These are phyloP conservation scores for Teratosphaeria zuluensis DNA, from an alignment of 2,329 filamentous ascomycete genomes.

Conservation along the genomic window DNA sequence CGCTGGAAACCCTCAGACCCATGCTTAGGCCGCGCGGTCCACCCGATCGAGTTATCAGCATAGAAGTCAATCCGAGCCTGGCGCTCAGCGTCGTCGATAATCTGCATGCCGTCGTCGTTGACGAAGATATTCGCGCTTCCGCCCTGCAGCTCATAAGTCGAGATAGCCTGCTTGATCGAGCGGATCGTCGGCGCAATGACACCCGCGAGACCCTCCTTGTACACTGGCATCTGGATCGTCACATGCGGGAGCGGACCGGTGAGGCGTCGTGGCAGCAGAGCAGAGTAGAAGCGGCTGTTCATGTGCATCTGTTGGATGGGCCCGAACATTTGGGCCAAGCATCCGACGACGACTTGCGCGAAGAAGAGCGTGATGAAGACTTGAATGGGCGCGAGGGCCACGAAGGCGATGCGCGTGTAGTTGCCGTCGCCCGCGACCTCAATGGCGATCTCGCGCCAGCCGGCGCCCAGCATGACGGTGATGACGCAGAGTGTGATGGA, in stretches of 20 bases:
- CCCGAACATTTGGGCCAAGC: conserved; percentile 64
- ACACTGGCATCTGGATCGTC: conserved; percentile 73
- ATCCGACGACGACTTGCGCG: conserved; percentile 66
- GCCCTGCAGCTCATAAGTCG: conserved; percentile 66
- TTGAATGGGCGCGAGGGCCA: conserved; percentile 59
- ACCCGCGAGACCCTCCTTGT: conserved; percentile 68
- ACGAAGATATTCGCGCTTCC: conserved; percentile 71
- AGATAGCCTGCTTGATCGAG: conserved; percentile 68
- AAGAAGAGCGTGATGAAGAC: conserved; percentile 79
- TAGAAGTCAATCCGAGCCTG: conserved; percentile 39
- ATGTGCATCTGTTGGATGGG: conserved; percentile 58
- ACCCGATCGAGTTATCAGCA: conserved; percentile 41
- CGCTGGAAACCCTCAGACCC: conserved; percentile 43
- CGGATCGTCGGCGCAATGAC: conserved; percentile 71
- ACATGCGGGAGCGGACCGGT: conserved; percentile 56
- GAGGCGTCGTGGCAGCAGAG: conserved; percentile 55
- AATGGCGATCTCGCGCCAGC: conserved; percentile 59
- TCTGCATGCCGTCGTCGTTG: conserved; percentile 65
- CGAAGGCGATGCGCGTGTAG: conserved; percentile 54
- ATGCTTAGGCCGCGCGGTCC: conserved; percentile 41
- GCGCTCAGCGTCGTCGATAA: conserved; percentile 44
- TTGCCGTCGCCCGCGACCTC: conserved; percentile 56
- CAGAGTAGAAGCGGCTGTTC: conserved; percentile 79
- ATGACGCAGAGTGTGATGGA: conserved; percentile 57
- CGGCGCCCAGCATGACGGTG: conserved; percentile 57